Conservation (phyloP, 257 asterid species). For the Plectranthus barbatus region DNA sequence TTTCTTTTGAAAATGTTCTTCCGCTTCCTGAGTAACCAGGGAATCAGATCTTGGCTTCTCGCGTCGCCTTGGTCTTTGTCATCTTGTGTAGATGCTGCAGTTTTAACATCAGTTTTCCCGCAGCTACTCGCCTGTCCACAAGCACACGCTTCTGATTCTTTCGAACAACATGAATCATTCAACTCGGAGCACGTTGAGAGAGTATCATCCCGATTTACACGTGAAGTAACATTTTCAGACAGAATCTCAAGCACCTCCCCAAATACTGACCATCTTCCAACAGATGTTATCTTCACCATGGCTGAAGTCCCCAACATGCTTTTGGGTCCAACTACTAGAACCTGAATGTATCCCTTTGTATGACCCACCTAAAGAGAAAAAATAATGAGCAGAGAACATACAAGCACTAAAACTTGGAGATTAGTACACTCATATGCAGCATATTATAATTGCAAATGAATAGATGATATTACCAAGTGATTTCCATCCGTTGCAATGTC, state of each 20-base stretch:
- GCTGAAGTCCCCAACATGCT: conserved; percentile 86
- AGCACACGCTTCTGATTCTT: conserved; percentile 48
- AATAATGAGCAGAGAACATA: not conserved
- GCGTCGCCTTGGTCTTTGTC: conserved; percentile 15
- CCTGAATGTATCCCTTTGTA: conserved; percentile 94
- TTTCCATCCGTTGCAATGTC: conserved; percentile 85
- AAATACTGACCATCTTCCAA: conserved; percentile 93
- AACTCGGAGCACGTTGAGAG: conserved; percentile 25
- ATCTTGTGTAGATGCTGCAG: conserved; percentile 18
- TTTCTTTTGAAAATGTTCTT: conserved; percentile 22
- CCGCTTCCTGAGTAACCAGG: conserved; percentile 57
- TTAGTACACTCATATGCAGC: not conserved
- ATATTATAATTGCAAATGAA: not conserved
- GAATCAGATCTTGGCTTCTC: conserved; percentile 32
- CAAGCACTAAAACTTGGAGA: not conserved
- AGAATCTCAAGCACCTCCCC: conserved; percentile 82
- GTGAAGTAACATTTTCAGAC: conserved; percentile 18
- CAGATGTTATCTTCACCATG: conserved; percentile 64
- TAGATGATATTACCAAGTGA: conserved; percentile 56
- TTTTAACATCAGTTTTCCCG: conserved; percentile 25
- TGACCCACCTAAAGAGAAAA: conserved; percentile 64
- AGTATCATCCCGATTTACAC: conserved; percentile 15
- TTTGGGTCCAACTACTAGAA: conserved; percentile 70
- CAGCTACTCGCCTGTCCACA: conserved; percentile 22
- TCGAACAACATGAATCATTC: conserved; percentile 47